Conservation (phyloP, 345 rosid species). For the Linum tenue region DNA sequence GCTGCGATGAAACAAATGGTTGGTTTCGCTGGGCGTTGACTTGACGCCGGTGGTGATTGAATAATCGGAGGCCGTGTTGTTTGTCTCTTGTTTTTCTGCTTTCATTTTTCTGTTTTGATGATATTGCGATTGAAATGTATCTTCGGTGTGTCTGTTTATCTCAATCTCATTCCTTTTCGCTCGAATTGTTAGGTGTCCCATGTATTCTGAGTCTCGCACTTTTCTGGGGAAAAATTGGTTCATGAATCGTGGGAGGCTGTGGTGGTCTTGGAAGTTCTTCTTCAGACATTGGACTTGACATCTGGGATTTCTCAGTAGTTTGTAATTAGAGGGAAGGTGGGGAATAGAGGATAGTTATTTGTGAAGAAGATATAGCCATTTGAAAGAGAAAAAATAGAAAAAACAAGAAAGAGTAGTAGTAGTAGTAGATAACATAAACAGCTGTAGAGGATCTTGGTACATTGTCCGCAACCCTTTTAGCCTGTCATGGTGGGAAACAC, state of each 20-base stretch:
- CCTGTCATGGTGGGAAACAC: constrained; percentile 30
- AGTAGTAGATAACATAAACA: neutral
- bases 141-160: neutral
- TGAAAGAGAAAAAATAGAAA: neutral
- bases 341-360: neutral
- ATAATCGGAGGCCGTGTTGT: neutral
- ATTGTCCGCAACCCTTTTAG: neutral
- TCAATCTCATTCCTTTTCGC: constrained; percentile 11
- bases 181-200: constrained; percentile 7
- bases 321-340: neutral
- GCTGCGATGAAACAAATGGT: too few species aligned
- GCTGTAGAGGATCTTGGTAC: neutral
- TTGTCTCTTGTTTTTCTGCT: neutral
- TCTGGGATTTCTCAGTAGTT: neutral
- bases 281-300: constrained; percentile 72
- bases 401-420: too few species aligned
- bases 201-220: constrained; percentile 37
- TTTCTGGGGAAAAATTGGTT: constrained; percentile 47
- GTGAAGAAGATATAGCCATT: neutral
- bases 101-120: neutral
- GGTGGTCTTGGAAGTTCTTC: constrained; percentile 44
- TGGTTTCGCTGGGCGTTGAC: neutral
- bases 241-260: constrained; percentile 63
- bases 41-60: neutral
- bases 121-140: neutral